Evolutionary conservation across 306 rosid genomes (phyloP).

Genomic region (Quercus bicolor): DNA sequence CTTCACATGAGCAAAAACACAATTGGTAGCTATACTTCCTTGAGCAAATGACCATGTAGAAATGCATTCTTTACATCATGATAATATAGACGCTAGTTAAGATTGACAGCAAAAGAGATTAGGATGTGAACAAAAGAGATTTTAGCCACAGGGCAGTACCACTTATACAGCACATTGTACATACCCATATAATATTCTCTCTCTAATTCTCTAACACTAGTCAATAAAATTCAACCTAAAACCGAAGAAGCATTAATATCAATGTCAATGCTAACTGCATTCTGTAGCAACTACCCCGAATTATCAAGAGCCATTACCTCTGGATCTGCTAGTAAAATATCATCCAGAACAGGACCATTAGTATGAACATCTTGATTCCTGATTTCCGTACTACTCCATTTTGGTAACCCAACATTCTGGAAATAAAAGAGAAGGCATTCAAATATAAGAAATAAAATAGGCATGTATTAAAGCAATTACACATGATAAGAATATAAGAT

Average conservation of each 20-base stretch:
- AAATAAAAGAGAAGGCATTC: conserved; percentile 25
- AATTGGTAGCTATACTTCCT: background rate
- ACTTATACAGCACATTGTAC: no score
- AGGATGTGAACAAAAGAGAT: background rate
- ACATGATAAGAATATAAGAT: conserved; percentile 4
- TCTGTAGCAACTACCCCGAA: conserved; percentile 3
- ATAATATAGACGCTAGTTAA: background rate
- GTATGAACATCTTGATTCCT: conserved; percentile 85
- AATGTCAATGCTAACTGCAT: background rate
- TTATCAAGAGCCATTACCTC: conserved; percentile 51
- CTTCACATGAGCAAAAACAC: no score
- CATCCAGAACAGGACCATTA: conserved; percentile 94
- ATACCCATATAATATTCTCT: no score
- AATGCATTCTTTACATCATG: background rate
- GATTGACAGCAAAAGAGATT: background rate
- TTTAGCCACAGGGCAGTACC: background rate
- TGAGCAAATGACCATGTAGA: background rate
- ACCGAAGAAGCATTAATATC: background rate
- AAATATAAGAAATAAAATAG: conserved; percentile 11
- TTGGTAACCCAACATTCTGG: conserved; percentile 78
- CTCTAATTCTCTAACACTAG: no score
- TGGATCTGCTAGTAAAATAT: conserved; percentile 70
- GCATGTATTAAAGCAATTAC: background rate
- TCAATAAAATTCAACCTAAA: background rate
- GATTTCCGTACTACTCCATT: conserved; percentile 86